Percentiles rank a stretch among this genome's conserved stretches.
Conservation (phyloP, 768 basidiomycete species). For the Boletus edulis region DNA sequence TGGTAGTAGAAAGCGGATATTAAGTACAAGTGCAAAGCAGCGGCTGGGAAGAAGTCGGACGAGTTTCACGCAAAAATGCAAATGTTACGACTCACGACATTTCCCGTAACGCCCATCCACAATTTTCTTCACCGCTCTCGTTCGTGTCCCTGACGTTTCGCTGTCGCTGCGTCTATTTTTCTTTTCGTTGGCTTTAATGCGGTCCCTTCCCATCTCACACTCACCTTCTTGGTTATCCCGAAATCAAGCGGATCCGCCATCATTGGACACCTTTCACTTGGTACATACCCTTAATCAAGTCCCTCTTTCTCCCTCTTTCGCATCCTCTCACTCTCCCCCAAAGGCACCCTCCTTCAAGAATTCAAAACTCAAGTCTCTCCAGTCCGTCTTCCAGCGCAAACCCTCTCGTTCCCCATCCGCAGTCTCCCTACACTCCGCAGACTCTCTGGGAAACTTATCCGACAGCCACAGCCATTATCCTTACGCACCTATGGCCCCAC, state of each 20-base stretch:
- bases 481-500: constrained; percentile 58
- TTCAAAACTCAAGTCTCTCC: constrained; percentile 38
- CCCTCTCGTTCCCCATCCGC: constrained; percentile 43
- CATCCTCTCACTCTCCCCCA: constrained; percentile 27
- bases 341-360: constrained; percentile 34
- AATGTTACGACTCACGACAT: too few relatives aligned
- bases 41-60: too few relatives aligned
- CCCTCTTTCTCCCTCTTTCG: constrained; percentile 40
- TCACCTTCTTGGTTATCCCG: constrained; percentile 38
- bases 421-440: constrained; percentile 48
- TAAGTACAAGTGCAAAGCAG: too few relatives aligned
- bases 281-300: constrained; percentile 2
- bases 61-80: too few relatives aligned
- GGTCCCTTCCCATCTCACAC: constrained; percentile 24
- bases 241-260: constrained; percentile 35
- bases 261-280: constrained; percentile 31
- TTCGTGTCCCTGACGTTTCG: too few relatives aligned
- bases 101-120: too few relatives aligned
- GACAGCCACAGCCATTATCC: constrained; percentile 46
- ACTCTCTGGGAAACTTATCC: constrained; percentile 36
- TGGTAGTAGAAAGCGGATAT: too few relatives aligned
- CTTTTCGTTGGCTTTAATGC: constrained; percentile 25
- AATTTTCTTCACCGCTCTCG: too few relatives aligned
- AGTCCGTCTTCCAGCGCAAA: constrained; percentile 52
- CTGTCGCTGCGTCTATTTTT: background rate